A percentile compares a stretch with the other conserved stretches of the same genome.
Evolutionary conservation across 1,284 basidiomycete species (phyloP).

Genomic region (Ceratobasidium theobromae): DNA sequence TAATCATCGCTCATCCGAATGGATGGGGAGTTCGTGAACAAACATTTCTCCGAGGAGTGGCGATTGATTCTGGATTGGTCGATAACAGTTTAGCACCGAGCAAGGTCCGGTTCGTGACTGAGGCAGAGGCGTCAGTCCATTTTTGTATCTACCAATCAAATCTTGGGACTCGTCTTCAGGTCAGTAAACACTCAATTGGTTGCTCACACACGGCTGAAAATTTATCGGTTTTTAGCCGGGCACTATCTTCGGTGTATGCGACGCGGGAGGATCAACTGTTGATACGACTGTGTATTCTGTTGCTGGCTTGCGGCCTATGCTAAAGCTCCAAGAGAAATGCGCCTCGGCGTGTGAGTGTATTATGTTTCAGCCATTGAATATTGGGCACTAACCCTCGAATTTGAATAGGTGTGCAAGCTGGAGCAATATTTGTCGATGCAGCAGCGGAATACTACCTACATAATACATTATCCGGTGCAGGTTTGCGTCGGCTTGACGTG

Average conservation of each 20-base stretch:
- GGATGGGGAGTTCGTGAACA: conserved; percentile 34
- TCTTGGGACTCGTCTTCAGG: conserved; percentile 19
- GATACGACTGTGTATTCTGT: conserved; percentile 35
- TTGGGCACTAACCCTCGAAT: neutral
- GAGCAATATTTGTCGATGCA: conserved; percentile 29
- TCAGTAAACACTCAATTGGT: neutral
- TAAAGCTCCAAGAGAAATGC: conserved; percentile 27
- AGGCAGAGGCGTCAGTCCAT: conserved; percentile 37
- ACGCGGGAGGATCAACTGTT: conserved; percentile 36
- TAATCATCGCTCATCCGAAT: conserved; percentile 34
- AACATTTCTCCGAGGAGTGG: conserved; percentile 24
- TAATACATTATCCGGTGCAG: neutral
- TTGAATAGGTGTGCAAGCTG: conserved; percentile 17
- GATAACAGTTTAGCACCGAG: neutral
- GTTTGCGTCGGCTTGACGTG: neutral
- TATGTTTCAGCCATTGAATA: neutral
- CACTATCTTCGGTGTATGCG: conserved; percentile 33
- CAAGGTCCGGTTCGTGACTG: conserved; percentile 31
- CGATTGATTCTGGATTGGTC: conserved; percentile 26
- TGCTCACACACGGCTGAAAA: neutral
- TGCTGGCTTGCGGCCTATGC: neutral
- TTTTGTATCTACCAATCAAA: conserved; percentile 34
- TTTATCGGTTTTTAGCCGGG: neutral
- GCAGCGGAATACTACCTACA: neutral
- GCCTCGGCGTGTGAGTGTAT: conserved; percentile 25